These are phyloP conservation scores for Lichtheimia corymbifera DNA, from an alignment of 371 early-diverging fungal species.

Conservation along the genomic window DNA sequence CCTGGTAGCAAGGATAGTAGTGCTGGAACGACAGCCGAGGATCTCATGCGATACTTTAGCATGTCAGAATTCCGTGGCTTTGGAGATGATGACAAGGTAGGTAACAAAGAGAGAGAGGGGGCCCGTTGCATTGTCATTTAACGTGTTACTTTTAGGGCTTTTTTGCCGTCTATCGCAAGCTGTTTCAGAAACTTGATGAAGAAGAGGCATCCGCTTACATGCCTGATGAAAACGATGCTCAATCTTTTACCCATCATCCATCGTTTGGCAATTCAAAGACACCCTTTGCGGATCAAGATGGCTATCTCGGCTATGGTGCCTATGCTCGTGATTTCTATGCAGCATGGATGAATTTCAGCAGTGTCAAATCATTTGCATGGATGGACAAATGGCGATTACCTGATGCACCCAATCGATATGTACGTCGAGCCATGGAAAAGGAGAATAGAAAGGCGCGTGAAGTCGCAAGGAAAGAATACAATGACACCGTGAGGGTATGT, in stretches of 20 bases:
- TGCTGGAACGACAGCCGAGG: conserved; percentile 58
- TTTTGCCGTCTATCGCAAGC: conserved; percentile 73
- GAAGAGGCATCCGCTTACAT: conserved; percentile 77
- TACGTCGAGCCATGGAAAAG: conserved; percentile 87
- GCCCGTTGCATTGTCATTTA: not conserved
- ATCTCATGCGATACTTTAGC: conserved; percentile 74
- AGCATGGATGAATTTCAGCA: conserved; percentile 76
- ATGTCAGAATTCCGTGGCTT: conserved; percentile 66
- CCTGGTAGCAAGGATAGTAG: conserved; percentile 34
- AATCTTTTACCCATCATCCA: conserved; percentile 44
- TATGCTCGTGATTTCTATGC: conserved; percentile 72
- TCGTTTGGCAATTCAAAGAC: conserved; percentile 64
- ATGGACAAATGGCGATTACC: conserved; percentile 83
- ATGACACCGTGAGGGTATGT: conserved; percentile 76
- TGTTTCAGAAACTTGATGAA: conserved; percentile 76
- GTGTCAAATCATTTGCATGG: conserved; percentile 87
- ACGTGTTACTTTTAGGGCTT: conserved; percentile 59
- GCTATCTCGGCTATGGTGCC: conserved; percentile 35
- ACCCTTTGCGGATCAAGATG: conserved; percentile 47
- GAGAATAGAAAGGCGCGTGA: conserved; percentile 89
- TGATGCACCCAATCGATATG: conserved; percentile 81
- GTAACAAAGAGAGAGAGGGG: not conserved
- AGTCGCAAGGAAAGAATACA: conserved; percentile 81
- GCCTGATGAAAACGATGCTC: conserved; percentile 43
- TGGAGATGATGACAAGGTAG: conserved; percentile 58